Evolutionary conservation across 2,329 filamentous ascomycete genomes (phyloP).

Genomic region (Scortechinia acanthostroma): DNA sequence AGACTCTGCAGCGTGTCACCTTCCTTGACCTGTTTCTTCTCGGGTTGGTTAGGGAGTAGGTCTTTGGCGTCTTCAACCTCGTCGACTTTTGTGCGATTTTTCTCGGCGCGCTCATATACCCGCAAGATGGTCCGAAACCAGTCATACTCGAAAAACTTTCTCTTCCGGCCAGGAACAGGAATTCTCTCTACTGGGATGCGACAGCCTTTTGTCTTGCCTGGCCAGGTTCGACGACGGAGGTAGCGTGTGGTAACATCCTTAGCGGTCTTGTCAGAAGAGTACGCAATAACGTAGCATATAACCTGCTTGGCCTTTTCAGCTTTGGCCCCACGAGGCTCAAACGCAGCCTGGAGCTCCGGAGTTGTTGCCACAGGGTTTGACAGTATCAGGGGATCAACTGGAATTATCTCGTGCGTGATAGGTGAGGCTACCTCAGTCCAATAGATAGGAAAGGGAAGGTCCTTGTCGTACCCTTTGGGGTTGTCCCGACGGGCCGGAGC

Average conservation of each 20-base stretch:
- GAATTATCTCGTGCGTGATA: slow-evolving; percentile 49
- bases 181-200: slow-evolving; percentile 53
- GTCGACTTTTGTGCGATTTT: slow-evolving; percentile 40
- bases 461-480: slow-evolving; percentile 46
- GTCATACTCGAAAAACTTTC: slow-evolving; percentile 48
- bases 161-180: slow-evolving; percentile 46
- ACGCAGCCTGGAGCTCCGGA: slow-evolving; percentile 48
- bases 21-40: slow-evolving; percentile 33
- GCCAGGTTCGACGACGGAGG: slow-evolving; percentile 51
- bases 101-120: slow-evolving; percentile 46
- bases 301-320: slow-evolving; percentile 58
- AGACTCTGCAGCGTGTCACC: slow-evolving; percentile 48
- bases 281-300: slow-evolving; percentile 58
- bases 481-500: neutral
- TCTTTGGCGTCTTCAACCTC: slow-evolving; percentile 38
- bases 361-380: slow-evolving; percentile 43
- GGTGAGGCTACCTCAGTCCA: slow-evolving; percentile 61
- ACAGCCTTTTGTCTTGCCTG: slow-evolving; percentile 59
- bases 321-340: slow-evolving; percentile 53
- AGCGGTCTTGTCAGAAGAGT: slow-evolving; percentile 51
- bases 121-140: slow-evolving; percentile 58
- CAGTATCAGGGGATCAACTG: slow-evolving; percentile 47
- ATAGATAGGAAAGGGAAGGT: slow-evolving; percentile 54
- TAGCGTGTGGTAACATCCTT: slow-evolving; percentile 65
- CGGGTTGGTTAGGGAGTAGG: slow-evolving; percentile 45